phyloP scores from a whole-genome alignment of 2,329 filamentous ascomycete genomes.

The Magnaporthiopsis poae region DNA sequence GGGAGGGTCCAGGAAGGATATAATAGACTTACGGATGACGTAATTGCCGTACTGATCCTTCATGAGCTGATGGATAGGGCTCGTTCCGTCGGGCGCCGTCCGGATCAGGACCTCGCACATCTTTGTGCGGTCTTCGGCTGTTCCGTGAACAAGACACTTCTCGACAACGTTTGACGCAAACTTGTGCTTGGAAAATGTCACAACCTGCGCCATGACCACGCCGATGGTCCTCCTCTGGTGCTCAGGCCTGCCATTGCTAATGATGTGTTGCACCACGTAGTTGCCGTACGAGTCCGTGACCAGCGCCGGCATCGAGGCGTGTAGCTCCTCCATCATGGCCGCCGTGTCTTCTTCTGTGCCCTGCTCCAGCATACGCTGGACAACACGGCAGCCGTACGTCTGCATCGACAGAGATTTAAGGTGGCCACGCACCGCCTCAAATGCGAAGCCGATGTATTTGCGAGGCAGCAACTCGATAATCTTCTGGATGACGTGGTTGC shows the following conservation, averaged over 20 bases:
- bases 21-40: slow-evolving; percentile 77
- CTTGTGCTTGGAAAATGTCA: slow-evolving; percentile 82
- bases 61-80: slow-evolving; percentile 66
- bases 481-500: slow-evolving; percentile 95
- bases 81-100: slow-evolving; percentile 53
- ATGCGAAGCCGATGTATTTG: slow-evolving; percentile 74
- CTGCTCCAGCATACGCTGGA: slow-evolving; percentile 82
- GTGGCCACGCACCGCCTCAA: slow-evolving; percentile 67
- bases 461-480: slow-evolving; percentile 73
- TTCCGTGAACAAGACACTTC: slow-evolving; percentile 70
- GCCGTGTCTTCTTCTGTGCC: slow-evolving; percentile 62
- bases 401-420: slow-evolving; percentile 67
- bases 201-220: slow-evolving; percentile 60
- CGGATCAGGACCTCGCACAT: slow-evolving; percentile 58
- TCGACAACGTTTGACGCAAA: slow-evolving; percentile 96
- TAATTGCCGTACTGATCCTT: slow-evolving; percentile 92
- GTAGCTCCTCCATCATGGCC: slow-evolving; percentile 68
- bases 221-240: slow-evolving; percentile 65
- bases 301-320: slow-evolving; percentile 58
- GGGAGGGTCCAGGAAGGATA: neutral
- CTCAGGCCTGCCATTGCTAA: slow-evolving; percentile 62
- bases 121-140: slow-evolving; percentile 55
- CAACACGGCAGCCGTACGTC: slow-evolving; percentile 80
- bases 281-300: slow-evolving; percentile 88
- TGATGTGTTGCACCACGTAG: slow-evolving; percentile 90